These are phyloP conservation scores for Blastobotrys apis DNA, from an alignment of 1,139 yeast genomes.

Conservation along the genomic window DNA sequence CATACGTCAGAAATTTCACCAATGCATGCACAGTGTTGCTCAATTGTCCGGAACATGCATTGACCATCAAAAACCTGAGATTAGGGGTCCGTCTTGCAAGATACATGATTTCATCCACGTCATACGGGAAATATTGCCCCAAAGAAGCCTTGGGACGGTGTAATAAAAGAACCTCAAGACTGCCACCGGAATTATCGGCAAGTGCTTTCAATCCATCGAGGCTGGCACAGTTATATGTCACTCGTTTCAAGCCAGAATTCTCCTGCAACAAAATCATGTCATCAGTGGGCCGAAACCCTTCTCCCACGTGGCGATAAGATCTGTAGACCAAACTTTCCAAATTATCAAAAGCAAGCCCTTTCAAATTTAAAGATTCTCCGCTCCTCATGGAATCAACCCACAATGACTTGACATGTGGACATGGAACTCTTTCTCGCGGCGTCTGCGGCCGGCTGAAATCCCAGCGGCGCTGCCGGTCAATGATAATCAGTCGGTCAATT, in stretches of 20 bases:
- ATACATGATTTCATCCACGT: constrained; percentile 9
- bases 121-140: constrained; percentile 10
- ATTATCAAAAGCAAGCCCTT: constrained; percentile 2
- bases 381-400: constrained; percentile 13
- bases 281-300: too few relatives aligned
- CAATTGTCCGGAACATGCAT: constrained; percentile 7
- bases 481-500: constrained; percentile 3
- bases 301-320: too few relatives aligned
- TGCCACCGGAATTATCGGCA: constrained; percentile 7
- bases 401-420: constrained; percentile 8
- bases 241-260: constrained; percentile 13
- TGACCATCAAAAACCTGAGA: constrained; percentile 10
- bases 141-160: constrained; percentile 8
- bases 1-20: constrained; percentile 7
- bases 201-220: constrained; percentile 10
- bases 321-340: constrained; percentile 9
- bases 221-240: constrained; percentile 14
- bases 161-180: constrained; percentile 13
- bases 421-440: not conserved
- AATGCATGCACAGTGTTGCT: constrained; percentile 10
- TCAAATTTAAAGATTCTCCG: constrained; percentile 8
- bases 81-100: constrained; percentile 1
- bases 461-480: constrained; percentile 5
- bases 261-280: constrained; percentile 12
- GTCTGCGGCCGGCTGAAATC: not conserved